These are phyloP conservation scores for Handroanthus guayacan DNA, from an alignment of 257 asterid genomes.

Conservation along the genomic window DNA sequence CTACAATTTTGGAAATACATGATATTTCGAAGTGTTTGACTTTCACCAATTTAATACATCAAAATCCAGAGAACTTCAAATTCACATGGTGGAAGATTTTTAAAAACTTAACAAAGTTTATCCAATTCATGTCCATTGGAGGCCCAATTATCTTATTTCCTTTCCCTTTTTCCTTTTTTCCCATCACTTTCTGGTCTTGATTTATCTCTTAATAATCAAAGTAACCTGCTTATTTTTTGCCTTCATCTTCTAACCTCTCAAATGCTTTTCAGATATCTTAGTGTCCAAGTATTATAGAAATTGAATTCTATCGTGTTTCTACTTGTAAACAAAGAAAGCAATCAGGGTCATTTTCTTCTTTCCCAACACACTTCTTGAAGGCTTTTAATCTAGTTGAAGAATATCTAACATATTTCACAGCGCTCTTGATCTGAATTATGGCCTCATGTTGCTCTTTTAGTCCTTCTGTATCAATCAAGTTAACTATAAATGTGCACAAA, in stretches of 20 bases:
- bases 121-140: background rate
- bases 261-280: background rate
- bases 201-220: background rate
- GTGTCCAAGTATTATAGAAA: background rate
- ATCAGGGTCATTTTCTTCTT: background rate
- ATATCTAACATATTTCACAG: background rate
- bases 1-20: too few species aligned
- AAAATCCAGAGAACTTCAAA: background rate
- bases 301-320: background rate
- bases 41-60: too few species aligned
- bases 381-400: background rate
- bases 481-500: background rate
- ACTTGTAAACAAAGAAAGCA: background rate
- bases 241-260: background rate
- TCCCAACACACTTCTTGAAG: slow-evolving; percentile 4
- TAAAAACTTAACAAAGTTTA: too few species aligned
- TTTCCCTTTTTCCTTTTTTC: slow-evolving; percentile 7
- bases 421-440: background rate
- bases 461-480: background rate
- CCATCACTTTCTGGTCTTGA: background rate
- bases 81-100: background rate
- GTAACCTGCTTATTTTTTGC: background rate
- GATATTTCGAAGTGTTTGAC: too few species aligned
- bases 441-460: slow-evolving; percentile 15
- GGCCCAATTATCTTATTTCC: background rate